Percentiles rank a stretch among this genome's conserved stretches.
phyloP scores from a whole-genome alignment of 2,329 filamentous ascomycete genomes.

The Aschersonia sp. region DNA sequence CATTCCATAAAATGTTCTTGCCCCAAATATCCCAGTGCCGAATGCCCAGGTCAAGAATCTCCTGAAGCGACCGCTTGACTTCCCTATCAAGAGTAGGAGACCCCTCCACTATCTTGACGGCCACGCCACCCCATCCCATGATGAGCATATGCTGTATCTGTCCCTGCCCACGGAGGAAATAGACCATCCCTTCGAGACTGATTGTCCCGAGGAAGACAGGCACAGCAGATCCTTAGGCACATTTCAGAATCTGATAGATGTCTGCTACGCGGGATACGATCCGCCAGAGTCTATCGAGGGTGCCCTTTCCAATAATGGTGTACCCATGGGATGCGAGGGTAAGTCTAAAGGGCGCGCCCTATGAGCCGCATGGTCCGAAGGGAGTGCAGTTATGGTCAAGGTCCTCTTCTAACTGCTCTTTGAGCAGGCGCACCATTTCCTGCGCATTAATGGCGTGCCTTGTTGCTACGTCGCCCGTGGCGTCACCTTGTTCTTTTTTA shows the following conservation, averaged over 20 bases:
- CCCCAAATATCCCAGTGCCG: not conserved
- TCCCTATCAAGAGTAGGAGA: not conserved
- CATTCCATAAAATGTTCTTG: not conserved
- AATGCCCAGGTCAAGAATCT: not conserved
- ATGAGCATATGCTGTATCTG: slow-evolving; percentile 3
- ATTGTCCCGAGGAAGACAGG: slow-evolving; percentile 4
- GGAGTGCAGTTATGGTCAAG: slow-evolving; percentile 2
- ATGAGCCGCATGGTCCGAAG: slow-evolving; percentile 1
- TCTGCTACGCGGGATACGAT: slow-evolving; percentile 1
- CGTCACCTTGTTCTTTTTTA: not conserved
- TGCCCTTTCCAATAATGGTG: slow-evolving; percentile 3
- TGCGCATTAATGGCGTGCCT: not conserved
- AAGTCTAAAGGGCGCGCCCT: slow-evolving; percentile 3
- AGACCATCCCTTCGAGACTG: not conserved
- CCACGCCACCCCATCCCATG: slow-evolving; percentile 2
- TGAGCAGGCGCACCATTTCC: not conserved
- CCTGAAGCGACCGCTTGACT: not conserved
- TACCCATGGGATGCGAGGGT: slow-evolving; percentile 2
- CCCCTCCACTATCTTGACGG: not conserved
- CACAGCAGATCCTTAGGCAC: slow-evolving; percentile 1
- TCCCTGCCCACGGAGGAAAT: slow-evolving; percentile 1
- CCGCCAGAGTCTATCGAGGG: not conserved
- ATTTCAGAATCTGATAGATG: not conserved
- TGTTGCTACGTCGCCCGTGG: not conserved
- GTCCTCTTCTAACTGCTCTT: slow-evolving; percentile 1